Evolutionary conservation across 2,329 filamentous ascomycete genomes (phyloP).

Genomic region (Phaeoacremonium minimum): DNA sequence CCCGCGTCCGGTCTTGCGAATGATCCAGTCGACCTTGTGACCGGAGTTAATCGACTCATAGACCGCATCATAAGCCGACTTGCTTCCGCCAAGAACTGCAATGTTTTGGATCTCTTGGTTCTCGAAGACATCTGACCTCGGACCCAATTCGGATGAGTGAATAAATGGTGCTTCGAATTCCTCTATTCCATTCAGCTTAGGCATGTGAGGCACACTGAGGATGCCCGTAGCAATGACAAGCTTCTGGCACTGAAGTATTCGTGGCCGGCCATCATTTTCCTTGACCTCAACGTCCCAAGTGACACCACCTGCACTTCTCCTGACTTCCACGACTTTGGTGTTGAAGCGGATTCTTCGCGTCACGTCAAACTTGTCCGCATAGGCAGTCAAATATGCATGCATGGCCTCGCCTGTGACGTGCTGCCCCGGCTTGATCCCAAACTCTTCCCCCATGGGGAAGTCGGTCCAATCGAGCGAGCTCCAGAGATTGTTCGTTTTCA

Average conservation of each 20-base stretch:
- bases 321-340: slow-evolving; percentile 43
- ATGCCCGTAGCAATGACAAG: slow-evolving; percentile 60
- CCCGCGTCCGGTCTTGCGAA: slow-evolving; percentile 53
- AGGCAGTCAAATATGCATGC: slow-evolving; percentile 53
- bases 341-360: slow-evolving; percentile 41
- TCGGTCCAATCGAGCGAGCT: slow-evolving; percentile 33
- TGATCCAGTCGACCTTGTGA: slow-evolving; percentile 51
- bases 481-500: slow-evolving; percentile 36
- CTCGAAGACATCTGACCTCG: slow-evolving; percentile 21
- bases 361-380: slow-evolving; percentile 48
- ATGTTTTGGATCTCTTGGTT: slow-evolving; percentile 29
- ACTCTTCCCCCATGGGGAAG: slow-evolving; percentile 22
- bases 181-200: slow-evolving; percentile 42
- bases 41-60: slow-evolving; percentile 52
- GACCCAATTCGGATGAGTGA: slow-evolving; percentile 50
- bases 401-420: slow-evolving; percentile 56
- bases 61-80: slow-evolving; percentile 60
- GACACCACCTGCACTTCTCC: slow-evolving; percentile 22
- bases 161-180: slow-evolving; percentile 49
- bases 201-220: slow-evolving; percentile 52
- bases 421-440: slow-evolving; percentile 39
- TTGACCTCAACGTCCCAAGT: slow-evolving; percentile 22
- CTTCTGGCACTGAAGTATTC: slow-evolving; percentile 30
- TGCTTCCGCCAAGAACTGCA: slow-evolving; percentile 55
- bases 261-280: slow-evolving; percentile 1